These are phyloP conservation scores for Neopestalotiopsis sp. DNA, from an alignment of 2,329 filamentous ascomycete genomes.

Conservation along the genomic window DNA sequence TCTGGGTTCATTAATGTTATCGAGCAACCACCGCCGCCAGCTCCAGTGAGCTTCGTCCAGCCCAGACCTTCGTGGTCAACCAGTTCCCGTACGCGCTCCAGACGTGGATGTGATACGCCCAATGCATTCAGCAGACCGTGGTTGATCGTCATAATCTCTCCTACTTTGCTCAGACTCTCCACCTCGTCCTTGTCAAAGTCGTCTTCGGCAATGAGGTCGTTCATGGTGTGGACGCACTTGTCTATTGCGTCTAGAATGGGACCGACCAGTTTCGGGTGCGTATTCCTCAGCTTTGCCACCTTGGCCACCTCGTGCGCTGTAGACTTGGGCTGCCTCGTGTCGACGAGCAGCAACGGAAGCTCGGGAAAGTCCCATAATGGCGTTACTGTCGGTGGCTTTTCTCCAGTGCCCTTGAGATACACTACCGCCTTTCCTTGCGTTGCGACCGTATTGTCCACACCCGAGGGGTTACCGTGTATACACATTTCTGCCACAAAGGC, in stretches of 20 bases:
- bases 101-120: conserved; percentile 90
- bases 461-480: conserved; percentile 95
- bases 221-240: conserved; percentile 63
- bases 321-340: conserved; percentile 86
- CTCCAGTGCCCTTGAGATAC: conserved; percentile 81
- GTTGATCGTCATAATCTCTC: conserved; percentile 90
- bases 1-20: conserved; percentile 85
- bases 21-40: conserved; percentile 92
- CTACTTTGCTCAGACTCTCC: conserved; percentile 72
- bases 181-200: conserved; percentile 71
- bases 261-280: conserved; percentile 78
- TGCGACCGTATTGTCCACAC: conserved; percentile 95
- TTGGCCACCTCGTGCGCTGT: conserved; percentile 87
- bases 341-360: conserved; percentile 85
- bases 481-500: conserved; percentile 97
- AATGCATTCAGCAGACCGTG: conserved; percentile 90
- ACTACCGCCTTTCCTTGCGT: conserved; percentile 93
- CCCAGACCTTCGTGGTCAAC: conserved; percentile 89
- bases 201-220: conserved; percentile 59
- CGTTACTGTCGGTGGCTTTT: conserved; percentile 75
- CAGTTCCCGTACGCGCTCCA: conserved; percentile 90
- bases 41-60: conserved; percentile 97
- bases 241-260: conserved; percentile 87
- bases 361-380: conserved; percentile 89
- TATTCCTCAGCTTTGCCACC: conserved; percentile 73